These are phyloP conservation scores for Paraphaeosphaeria minitans DNA, from an alignment of 2,329 filamentous ascomycete species.

Conservation along the genomic window DNA sequence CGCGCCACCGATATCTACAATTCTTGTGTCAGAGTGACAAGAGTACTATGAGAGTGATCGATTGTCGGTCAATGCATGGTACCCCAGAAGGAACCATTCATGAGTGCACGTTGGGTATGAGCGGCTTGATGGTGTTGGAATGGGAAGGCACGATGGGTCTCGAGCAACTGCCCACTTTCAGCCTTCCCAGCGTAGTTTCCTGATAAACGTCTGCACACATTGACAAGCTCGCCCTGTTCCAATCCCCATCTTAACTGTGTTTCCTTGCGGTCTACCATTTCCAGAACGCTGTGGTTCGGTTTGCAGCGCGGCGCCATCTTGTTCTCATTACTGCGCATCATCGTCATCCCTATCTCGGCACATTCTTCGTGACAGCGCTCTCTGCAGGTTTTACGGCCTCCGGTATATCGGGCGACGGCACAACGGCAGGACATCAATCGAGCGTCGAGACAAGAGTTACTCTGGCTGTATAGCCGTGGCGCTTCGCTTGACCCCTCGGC, in stretches of 20 bases:
- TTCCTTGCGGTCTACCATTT: background rate
- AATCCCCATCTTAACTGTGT: background rate
- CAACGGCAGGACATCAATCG: background rate
- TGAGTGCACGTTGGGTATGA: background rate
- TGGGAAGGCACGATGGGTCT: background rate
- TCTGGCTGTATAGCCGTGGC: background rate
- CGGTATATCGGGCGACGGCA: background rate
- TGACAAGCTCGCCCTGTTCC: background rate
- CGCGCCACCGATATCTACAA: no score
- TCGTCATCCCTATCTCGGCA: background rate
- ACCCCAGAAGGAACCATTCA: background rate
- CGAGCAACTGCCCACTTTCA: constrained; percentile 4
- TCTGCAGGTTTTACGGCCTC: background rate
- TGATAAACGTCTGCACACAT: background rate
- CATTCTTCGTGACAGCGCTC: background rate
- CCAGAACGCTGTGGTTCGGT: background rate
- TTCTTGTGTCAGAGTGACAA: background rate
- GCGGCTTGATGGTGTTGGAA: background rate
- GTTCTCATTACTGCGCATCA: background rate
- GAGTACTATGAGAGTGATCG: background rate
- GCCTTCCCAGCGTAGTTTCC: background rate
- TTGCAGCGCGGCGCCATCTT: background rate
- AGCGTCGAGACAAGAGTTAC: background rate
- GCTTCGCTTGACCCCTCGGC: background rate
- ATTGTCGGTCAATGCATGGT: constrained; percentile 4